A percentile compares a stretch with the other conserved stretches of the same genome.
Conservation (phyloP, 768 basidiomycete species). For the Daedaleopsis sinensis region DNA sequence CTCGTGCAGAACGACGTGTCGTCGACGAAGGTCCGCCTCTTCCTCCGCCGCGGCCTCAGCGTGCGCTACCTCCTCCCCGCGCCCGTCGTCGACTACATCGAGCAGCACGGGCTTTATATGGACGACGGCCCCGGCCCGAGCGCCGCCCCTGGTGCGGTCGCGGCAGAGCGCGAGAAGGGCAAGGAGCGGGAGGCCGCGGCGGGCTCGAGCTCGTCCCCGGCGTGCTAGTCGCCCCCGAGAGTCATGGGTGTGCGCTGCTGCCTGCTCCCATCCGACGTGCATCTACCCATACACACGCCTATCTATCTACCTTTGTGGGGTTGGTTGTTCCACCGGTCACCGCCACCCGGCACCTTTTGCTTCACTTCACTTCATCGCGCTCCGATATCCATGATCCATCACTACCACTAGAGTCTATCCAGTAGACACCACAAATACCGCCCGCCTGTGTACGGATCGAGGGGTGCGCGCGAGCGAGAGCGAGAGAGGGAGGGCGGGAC, state of each 20-base stretch:
- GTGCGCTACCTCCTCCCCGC: conserved; percentile 90
- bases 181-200: conserved; percentile 35
- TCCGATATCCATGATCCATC: no score
- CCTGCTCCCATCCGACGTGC: neutral
- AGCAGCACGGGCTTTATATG: conserved; percentile 75
- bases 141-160: conserved; percentile 30
- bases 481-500: no score
- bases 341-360: neutral
- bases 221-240: conserved; percentile 5
- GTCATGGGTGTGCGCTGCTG: no score
- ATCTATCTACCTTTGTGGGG: neutral
- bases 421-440: no score
- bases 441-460: no score
- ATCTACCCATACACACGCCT: no score
- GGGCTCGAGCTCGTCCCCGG: neutral
- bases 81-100: conserved; percentile 93
- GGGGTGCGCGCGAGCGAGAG: no score
- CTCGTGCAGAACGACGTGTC: conserved; percentile 97
- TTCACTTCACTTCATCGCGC: no score
- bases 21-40: conserved; percentile 87
- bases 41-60: conserved; percentile 78
- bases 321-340: neutral
- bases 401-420: no score
- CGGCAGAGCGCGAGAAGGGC: conserved; percentile 38
- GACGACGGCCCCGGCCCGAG: conserved; percentile 52